Evolutionary conservation across 345 rosid genomes (phyloP).

Genomic region (Noccaea bulbosa): DNA sequence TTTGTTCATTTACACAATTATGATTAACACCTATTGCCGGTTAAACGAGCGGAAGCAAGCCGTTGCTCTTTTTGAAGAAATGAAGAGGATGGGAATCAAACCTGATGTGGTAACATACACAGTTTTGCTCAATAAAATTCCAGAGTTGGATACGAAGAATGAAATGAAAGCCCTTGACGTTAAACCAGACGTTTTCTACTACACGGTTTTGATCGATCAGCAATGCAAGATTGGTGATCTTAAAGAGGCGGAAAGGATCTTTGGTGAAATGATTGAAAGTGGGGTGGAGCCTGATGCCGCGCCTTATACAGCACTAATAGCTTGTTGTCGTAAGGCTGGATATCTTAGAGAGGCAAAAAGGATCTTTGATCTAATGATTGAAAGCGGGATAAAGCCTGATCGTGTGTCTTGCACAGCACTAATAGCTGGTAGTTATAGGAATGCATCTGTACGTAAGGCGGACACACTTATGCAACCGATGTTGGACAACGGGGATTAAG

Average conservation of each 20-base stretch:
- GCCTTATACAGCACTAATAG: conserved; percentile 62
- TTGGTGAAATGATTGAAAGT: conserved; percentile 54
- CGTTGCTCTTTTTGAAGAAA: conserved; percentile 5
- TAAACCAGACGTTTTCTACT: conserved; percentile 59
- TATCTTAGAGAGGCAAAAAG: conserved; percentile 32
- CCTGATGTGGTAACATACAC: conserved; percentile 68
- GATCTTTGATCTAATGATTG: conserved; percentile 4
- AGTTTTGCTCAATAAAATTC: conserved; percentile 52
- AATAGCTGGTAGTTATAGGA: not conserved
- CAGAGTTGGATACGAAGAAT: conserved; percentile 42
- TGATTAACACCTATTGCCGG: conserved; percentile 27
- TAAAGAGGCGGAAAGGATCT: conserved; percentile 50
- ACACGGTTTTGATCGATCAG: conserved; percentile 62
- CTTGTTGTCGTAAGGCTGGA: conserved; percentile 49
- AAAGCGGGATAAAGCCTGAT: conserved; percentile 15
- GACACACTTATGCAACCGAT: conserved; percentile 48
- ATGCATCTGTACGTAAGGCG: conserved; percentile 39
- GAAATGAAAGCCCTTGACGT: conserved; percentile 57
- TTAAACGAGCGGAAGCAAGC: conserved; percentile 19
- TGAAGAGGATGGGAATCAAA: conserved; percentile 47
- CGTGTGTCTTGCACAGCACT: not conserved
- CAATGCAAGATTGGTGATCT: conserved; percentile 58
- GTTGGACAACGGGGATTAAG: conserved; percentile 40
- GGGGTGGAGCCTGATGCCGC: conserved; percentile 66
- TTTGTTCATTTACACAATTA: conserved; percentile 52